Conservation (phyloP, 495 filamentous ascomycete genomes). For the Xanthoparmelia taractica region DNA sequence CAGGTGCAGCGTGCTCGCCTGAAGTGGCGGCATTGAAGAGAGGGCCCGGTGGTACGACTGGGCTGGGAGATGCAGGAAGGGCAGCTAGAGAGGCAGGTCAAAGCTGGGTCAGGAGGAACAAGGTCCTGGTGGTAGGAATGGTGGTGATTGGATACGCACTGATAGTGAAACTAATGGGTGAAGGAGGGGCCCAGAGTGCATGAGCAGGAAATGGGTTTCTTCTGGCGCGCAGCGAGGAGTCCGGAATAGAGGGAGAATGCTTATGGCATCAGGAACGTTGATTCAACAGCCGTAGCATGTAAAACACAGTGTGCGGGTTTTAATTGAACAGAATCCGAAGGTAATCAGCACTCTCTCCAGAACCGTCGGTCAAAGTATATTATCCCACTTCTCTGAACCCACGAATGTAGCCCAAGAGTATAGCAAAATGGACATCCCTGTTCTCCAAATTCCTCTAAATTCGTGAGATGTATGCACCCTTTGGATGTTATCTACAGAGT, state of each 20-base stretch:
- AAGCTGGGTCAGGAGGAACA: conserved; percentile 72
- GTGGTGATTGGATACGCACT: conserved; percentile 72
- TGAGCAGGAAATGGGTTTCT: neutral
- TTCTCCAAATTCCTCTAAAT: too few relatives aligned
- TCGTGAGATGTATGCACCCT: too few relatives aligned
- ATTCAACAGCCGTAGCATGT: neutral
- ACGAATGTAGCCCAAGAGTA: too few relatives aligned
- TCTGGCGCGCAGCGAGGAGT: neutral
- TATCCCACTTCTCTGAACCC: too few relatives aligned
- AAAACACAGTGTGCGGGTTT: neutral
- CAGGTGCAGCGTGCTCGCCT: conserved; percentile 41
- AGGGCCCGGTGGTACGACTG: conserved; percentile 58
- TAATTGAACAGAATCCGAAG: neutral
- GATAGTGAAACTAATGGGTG: conserved; percentile 62
- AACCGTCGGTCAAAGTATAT: too few relatives aligned
- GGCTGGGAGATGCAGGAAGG: conserved; percentile 74
- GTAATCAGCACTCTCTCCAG: neutral
- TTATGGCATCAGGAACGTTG: neutral
- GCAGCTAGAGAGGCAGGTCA: conserved; percentile 68
- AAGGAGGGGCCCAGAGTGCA: conserved; percentile 29
- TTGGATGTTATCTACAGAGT: too few relatives aligned
- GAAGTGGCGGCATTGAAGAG: conserved; percentile 62
- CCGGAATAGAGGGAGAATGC: neutral
- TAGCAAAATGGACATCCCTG: too few relatives aligned
- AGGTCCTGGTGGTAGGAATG: conserved; percentile 58